These are phyloP conservation scores for Ceratobasidium sp. DNA, from an alignment of 1,284 basidiomycete species.

Conservation along the genomic window DNA sequence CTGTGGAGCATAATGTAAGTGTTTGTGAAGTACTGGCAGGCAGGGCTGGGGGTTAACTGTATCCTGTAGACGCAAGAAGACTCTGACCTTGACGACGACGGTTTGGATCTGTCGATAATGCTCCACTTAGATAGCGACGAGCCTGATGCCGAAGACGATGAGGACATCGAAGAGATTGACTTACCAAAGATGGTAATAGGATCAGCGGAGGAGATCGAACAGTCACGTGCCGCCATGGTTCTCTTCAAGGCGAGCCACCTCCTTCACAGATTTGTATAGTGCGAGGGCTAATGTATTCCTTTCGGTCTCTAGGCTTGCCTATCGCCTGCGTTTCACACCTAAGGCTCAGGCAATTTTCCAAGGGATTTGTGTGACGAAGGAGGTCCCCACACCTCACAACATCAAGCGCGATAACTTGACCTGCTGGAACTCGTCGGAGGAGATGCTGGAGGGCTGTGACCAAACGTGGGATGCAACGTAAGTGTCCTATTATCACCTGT, in stretches of 20 bases:
- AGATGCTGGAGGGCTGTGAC: neutral
- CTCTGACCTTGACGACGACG: neutral
- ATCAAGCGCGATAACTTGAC: neutral
- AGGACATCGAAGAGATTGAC: neutral
- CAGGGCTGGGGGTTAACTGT: too few species aligned
- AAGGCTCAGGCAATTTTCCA: neutral
- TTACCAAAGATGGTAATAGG: neutral
- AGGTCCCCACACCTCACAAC: neutral
- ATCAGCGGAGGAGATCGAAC: neutral
- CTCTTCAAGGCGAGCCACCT: neutral
- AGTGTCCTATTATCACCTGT: neutral
- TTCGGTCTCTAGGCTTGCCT: neutral
- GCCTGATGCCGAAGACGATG: neutral
- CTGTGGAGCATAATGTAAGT: neutral
- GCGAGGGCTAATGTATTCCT: too few species aligned
- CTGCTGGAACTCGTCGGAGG: conserved; percentile 1
- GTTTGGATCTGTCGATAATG: neutral
- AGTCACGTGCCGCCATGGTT: neutral
- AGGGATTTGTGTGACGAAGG: neutral
- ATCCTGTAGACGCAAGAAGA: too few species aligned
- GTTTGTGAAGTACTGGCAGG: neutral
- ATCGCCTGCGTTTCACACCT: neutral
- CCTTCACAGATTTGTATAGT: too few species aligned
- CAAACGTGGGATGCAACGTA: neutral
- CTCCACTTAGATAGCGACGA: neutral